Base-by-base conservation (phyloP, 306 rosid species). In the Citrullus colocynthis region DNA sequence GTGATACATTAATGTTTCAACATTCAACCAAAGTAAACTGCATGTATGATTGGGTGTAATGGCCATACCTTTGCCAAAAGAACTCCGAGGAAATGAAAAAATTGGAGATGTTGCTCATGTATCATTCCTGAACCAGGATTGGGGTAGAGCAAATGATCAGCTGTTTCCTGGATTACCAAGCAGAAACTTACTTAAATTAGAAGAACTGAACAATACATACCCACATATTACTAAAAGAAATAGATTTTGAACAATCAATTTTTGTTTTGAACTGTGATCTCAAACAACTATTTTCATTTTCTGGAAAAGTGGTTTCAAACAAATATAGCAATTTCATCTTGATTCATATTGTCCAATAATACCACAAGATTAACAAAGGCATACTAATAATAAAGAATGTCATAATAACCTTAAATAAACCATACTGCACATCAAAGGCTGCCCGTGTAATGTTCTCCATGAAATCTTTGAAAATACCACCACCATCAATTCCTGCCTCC, bases 401-500 rank as follows among this genome's bases (percentile, higher is more conserved):
- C 48, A 11, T 39, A 17, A 80, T 83, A 74, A 95, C 99, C 99
- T 95, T 95, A 82, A 95, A 95, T 65, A 95, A 83, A 79, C 99
- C 99, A 84, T 92, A 95, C 79, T 95, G 99, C 83, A 95, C 97
- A 81, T 95, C 99, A 86, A 95, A 95, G 78, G 99, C 97, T 82
- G 99, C 99, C 76, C 93, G 92, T 59, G 99, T 95, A 79, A 95
- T 95, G 84, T 95, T 95, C 85, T 95, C 99, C 99, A 95, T 95
- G 84, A 95, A 95, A 88, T 95, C 99, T 85, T 95, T 95, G 83
- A 95, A 95, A 81, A 95, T 95, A 78, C 99, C 99, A 72, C 99
- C 97, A 41, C 99, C 99, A 82, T 95, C 99, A 75, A 95, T 92
- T 79, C 99, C 99, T 77, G 97, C 99, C 86, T 95, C 99, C 88